A percentile compares a stretch with the other conserved stretches of the same genome.
Conservation (phyloP, 169 alveolate genomes). For the Plasmodium blacklocki region DNA sequence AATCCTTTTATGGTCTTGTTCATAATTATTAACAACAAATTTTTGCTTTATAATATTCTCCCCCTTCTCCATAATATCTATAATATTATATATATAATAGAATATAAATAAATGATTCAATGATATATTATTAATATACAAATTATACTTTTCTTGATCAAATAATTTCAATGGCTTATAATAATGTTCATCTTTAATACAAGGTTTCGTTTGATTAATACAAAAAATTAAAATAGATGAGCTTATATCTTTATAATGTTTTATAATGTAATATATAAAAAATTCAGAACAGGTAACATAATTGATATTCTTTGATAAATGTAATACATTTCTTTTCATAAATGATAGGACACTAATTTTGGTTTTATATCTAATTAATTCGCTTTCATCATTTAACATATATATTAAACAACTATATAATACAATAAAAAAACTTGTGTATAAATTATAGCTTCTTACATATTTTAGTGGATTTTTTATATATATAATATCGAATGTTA, state of each 20-base stretch:
- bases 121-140: conserved; percentile 66
- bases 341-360: conserved; percentile 33
- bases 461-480: conserved; percentile 62
- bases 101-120: conserved; percentile 59
- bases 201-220: conserved; percentile 62
- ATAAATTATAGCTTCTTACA: conserved; percentile 63
- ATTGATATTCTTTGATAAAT: conserved; percentile 33
- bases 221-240: conserved; percentile 49
- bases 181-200: conserved; percentile 39
- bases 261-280: conserved; percentile 49
- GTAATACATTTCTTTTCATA: conserved; percentile 49
- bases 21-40: not conserved
- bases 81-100: conserved; percentile 56
- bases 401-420: conserved; percentile 64
- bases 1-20: not conserved
- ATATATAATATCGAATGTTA: conserved; percentile 56
- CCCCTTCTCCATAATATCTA: not conserved
- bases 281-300: conserved; percentile 38
- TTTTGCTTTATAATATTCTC: not conserved
- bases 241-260: conserved; percentile 23
- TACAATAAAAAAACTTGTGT: conserved; percentile 60
- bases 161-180: conserved; percentile 65
- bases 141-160: conserved; percentile 74
- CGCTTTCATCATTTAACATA: conserved; percentile 75
- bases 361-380: conserved; percentile 44